Conservation (phyloP, 2,329 filamentous ascomycete species). For the Xylaria sp. region DNA sequence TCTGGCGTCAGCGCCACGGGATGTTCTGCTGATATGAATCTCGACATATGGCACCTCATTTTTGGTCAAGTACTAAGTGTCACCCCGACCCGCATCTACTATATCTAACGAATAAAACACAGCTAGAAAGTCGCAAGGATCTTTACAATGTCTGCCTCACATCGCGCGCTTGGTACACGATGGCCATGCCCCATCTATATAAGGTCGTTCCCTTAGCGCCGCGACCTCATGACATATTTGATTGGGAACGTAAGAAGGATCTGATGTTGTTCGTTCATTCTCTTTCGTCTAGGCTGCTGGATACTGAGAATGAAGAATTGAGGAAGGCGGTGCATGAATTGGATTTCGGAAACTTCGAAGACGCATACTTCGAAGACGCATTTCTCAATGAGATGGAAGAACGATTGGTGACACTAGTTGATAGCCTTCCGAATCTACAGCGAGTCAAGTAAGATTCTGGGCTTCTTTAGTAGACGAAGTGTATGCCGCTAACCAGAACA, state of each 20-base stretch:
- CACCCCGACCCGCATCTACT: neutral
- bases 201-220: constrained; percentile 7
- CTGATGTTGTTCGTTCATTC: neutral
- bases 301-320: constrained; percentile 9
- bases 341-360: constrained; percentile 15
- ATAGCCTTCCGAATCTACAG: constrained; percentile 27
- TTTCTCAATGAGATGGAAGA: neutral
- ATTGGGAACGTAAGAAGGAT: neutral
- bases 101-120: constrained; percentile 11
- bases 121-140: constrained; percentile 21
- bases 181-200: constrained; percentile 29
- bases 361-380: neutral
- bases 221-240: neutral
- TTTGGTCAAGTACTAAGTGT: constrained; percentile 7
- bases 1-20: neutral
- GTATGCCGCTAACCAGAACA: neutral
- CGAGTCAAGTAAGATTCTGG: constrained; percentile 15
- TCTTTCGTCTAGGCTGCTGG: constrained; percentile 6
- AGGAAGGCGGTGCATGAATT: constrained; percentile 26
- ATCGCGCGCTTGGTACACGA: constrained; percentile 21
- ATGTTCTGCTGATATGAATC: neutral
- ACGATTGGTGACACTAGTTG: constrained; percentile 16
- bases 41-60: constrained; percentile 17
- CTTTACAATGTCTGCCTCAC: constrained; percentile 22
- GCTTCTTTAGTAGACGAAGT: neutral